Evolutionary conservation across 2,329 filamentous ascomycete genomes (phyloP), one percentile per base, ranked within the genome.

Genomic region (Aspergillus persii): DNA sequence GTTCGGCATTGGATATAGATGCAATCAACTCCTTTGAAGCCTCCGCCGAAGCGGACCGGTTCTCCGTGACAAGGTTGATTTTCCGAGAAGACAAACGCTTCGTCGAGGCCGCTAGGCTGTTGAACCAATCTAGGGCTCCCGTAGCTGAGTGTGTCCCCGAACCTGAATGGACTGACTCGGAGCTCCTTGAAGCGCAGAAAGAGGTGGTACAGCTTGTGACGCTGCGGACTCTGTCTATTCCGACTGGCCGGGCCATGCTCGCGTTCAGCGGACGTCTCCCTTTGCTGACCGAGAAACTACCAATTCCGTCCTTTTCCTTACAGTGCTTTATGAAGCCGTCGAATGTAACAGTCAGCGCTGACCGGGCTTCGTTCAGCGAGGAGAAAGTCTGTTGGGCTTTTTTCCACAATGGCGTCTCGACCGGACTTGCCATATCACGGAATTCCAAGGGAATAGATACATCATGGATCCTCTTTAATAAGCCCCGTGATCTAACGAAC

Each of bases 381-480:
- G 95, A 99, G 68, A 98, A 96, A 75, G 92, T 96, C 46, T 94
- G 92, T 71, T 99, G 95, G 95, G 93, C 94, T 0, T 99, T 97
- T 76, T 99, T 99, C 76, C 95, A 99, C 73, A 92, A 96, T 59
- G 95, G 95, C 6, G 94, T 96, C 31, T 90, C 94, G n/a, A 91
- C 91, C 27, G 95, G 95, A 3, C 79, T 99, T 29, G 91, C 92
- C 58, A 96, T 99, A 54, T 96, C 95, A 5, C 89, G 88, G 11
- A 85, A 91, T 57, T 94, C 93, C 3, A 92, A 92, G 69, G 94
- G 94, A 3, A 98, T 99, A 63, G 95, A 99, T 71, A 97, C 93
- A 0, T 98, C 94, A 0, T 99, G 96, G 96, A 97, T 99, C 66
- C 84, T 97, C 36, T 99, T 96, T 82, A 99, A 99, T 79, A 97